These are phyloP conservation scores for Anacardium occidentale DNA, from an alignment of 345 rosid species.

Conservation along the genomic window DNA sequence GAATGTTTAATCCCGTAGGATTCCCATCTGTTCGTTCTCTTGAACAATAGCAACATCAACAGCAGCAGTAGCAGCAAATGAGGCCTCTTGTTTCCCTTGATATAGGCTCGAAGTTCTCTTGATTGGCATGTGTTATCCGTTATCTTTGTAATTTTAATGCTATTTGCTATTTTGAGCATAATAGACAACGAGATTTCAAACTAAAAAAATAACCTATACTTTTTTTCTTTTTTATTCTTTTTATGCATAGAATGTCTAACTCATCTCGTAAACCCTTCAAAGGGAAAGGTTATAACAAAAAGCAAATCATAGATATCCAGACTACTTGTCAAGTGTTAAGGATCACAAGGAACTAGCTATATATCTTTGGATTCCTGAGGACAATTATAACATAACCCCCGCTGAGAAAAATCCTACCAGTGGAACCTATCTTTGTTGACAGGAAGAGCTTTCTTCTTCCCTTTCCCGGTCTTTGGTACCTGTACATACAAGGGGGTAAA, in stretches of 20 bases:
- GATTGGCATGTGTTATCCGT: constrained; percentile 8
- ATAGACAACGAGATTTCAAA: neutral
- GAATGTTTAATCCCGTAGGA: constrained; percentile 2
- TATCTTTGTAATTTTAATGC: constrained; percentile 20
- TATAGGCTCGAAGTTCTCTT: neutral
- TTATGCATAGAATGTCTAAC: too few species aligned
- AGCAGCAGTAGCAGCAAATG: neutral
- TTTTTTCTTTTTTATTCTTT: neutral
- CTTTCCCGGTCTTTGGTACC: too few species aligned
- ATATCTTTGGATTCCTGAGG: constrained; percentile 85
- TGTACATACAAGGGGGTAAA: too few species aligned
- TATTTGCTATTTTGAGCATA: constrained; percentile 7
- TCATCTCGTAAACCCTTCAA: too few species aligned
- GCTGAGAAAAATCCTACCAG: too few species aligned
- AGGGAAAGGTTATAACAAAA: neutral
- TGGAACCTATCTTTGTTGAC: too few species aligned
- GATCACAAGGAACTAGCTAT: neutral
- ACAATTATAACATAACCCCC: constrained; percentile 98
- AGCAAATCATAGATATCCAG: neutral
- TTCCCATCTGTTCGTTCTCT: neutral
- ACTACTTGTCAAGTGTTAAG: neutral
- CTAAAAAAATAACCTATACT: neutral
- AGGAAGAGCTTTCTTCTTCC: too few species aligned
- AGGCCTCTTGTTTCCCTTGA: neutral
- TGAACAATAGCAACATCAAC: constrained; percentile 12